A percentile compares a stretch with the other conserved stretches of the same genome.
These are phyloP conservation scores for Nyctanthes arbortristis DNA, from an alignment of 257 asterid genomes.

Conservation along the genomic window DNA sequence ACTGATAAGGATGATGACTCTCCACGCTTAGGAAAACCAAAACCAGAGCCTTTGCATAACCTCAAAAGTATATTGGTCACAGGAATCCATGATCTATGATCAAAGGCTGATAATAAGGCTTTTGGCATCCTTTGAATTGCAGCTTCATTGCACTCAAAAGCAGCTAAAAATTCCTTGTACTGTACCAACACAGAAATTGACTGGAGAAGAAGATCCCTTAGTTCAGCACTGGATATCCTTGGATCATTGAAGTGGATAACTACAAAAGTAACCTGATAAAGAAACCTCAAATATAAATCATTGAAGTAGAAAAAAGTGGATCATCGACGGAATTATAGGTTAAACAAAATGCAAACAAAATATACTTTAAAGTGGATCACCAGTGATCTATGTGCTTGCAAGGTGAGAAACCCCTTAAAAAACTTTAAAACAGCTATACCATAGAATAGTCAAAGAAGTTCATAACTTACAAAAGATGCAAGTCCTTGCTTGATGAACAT, in stretches of 20 bases:
- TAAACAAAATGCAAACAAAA: not conserved
- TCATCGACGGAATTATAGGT: not conserved
- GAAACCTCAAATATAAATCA: conserved; percentile 3
- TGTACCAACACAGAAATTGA: too few species aligned
- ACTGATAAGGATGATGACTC: conserved; percentile 85
- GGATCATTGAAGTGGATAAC: conserved; percentile 82
- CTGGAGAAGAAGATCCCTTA: too few species aligned
- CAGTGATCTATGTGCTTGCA: not conserved
- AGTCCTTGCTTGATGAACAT: conserved; percentile 88
- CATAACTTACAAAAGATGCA: conserved; percentile 68
- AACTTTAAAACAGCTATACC: not conserved
- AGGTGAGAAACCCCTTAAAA: not conserved
- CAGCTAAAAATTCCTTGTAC: conserved; percentile 42
- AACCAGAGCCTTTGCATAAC: conserved; percentile 83
- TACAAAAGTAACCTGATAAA: conserved; percentile 73
- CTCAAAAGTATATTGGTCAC: conserved; percentile 82
- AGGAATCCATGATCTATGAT: conserved; percentile 93
- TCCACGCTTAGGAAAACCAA: conserved; percentile 74
- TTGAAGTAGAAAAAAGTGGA: not conserved
- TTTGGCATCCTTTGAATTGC: conserved; percentile 73
- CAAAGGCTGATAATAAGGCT: conserved; percentile 83
- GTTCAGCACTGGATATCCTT: too few species aligned
- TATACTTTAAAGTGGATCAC: too few species aligned
- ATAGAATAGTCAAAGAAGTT: conserved; percentile 10
- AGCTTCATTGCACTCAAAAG: conserved; percentile 26